phyloP scores from a whole-genome alignment of 129 eudicot genomes.

The Silybum marianum region DNA sequence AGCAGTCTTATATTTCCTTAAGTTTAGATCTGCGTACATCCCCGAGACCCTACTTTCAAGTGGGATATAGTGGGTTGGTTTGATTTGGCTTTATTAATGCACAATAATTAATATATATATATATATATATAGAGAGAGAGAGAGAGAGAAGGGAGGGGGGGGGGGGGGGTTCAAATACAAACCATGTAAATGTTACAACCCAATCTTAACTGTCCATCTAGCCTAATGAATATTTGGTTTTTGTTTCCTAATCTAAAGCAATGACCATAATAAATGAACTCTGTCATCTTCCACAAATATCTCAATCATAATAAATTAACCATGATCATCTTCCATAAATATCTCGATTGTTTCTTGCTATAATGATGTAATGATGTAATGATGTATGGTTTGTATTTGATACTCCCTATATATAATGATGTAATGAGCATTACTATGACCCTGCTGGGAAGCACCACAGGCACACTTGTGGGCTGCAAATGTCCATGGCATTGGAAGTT shows the following conservation, averaged over 20 bases:
- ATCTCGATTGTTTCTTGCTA: neutral
- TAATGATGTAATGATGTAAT: neutral
- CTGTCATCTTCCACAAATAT: neutral
- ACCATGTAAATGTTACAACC: neutral
- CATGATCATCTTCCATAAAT: neutral
- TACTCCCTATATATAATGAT: neutral
- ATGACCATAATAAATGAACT: neutral
- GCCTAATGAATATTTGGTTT: neutral
- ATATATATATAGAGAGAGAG: too few species aligned
- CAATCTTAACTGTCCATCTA: neutral
- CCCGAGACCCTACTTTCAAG: neutral
- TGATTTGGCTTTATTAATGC: neutral
- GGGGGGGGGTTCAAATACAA: neutral
- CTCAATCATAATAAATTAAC: neutral
- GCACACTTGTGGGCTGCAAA: neutral
- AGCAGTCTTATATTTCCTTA: neutral
- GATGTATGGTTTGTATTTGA: neutral
- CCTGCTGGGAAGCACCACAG: neutral
- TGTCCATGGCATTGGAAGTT: neutral
- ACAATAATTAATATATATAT: neutral
- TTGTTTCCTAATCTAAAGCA: neutral
- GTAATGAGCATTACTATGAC: neutral
- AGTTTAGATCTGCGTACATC: neutral
- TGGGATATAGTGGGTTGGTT: neutral
- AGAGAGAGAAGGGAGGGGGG: too few species aligned